Evolutionary conservation across 345 rosid genomes (phyloP), one percentile per base, ranked within the genome.

Genomic region (Iberis pinnata): DNA sequence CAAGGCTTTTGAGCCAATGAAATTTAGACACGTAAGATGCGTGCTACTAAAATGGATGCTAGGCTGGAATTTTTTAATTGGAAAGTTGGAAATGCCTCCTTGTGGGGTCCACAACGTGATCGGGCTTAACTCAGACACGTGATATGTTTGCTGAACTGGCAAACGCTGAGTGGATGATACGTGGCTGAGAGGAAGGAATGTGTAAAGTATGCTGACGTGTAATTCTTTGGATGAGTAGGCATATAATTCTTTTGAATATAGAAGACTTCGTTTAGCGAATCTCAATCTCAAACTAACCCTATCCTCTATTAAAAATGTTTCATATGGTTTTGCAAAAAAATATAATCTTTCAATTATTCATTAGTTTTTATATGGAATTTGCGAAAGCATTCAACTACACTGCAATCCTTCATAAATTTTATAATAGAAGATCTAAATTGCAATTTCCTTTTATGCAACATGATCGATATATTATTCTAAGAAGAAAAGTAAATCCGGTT

Each of bases 1-100:
- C 59, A 56, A 76, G 67, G 68, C 71, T 64, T 71, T 63, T 43
- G 0, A 19, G 9, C 79, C 56, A 86, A 59, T 78, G 53, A 65
- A 1, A 5, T 0, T 1, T 0, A 0, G 53, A 36, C 82, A 80
- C 68, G 79, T 72, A 33, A 18, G 47, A 8, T 7, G 12, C 4
- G 18, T 22, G 9, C 6, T 12, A 5, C 4, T 18, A 14, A 12
- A 19, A 43, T 81, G 82, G 87, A 50, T 49, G 64, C 69, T 40
- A 63, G 56, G 65, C 61, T 69, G 73, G 56, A 61, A 5, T 9
- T 54, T 4, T 31, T 13, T 37, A 45, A 38, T 31, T 44, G 44
- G 44, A 10, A 18, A 12, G 29, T 49, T 43, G 37, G 55, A 66
- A 41, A 53, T 56, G 53, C 57, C 22, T 39, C 20, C 9, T 13